Percentiles rank a stretch among this genome's conserved stretches.
Evolutionary conservation across 2,329 filamentous ascomycete genomes (phyloP).

Genomic region (Colletotrichum spinosum): DNA sequence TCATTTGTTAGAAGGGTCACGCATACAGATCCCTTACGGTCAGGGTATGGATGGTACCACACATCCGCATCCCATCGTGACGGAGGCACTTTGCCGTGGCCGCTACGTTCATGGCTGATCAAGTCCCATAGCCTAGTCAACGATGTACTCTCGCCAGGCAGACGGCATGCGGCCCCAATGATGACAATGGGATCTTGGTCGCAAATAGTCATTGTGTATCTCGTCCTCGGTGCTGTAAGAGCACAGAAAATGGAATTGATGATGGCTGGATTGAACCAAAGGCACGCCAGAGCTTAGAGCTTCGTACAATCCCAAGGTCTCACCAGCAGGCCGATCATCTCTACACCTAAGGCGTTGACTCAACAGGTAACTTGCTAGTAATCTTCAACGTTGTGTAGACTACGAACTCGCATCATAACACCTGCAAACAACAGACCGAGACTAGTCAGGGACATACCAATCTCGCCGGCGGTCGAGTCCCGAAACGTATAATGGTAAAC

Average conservation of each 20-base stretch:
- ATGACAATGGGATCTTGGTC: conserved; percentile 50
- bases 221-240: not conserved
- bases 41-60: conserved; percentile 38
- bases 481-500: no score
- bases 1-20: not conserved
- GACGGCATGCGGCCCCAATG: conserved; percentile 52
- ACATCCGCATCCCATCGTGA: conserved; percentile 39
- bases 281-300: no score
- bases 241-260: not conserved
- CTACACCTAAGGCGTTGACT: no score
- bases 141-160: conserved; percentile 48
- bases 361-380: no score
- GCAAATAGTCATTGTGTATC: conserved; percentile 20
- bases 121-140: conserved; percentile 47
- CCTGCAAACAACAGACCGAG: no score
- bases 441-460: no score
- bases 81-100: conserved; percentile 37
- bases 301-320: no score
- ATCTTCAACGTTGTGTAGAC: no score
- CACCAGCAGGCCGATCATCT: no score
- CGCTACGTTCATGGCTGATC: conserved; percentile 31
- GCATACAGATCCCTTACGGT: conserved; percentile 38
- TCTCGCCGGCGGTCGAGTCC: no score
- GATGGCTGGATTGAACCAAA: no score
- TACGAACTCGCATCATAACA: no score